phyloP scores from a whole-genome alignment of 495 filamentous ascomycete genomes.

The Coniosporium apollinis region DNA sequence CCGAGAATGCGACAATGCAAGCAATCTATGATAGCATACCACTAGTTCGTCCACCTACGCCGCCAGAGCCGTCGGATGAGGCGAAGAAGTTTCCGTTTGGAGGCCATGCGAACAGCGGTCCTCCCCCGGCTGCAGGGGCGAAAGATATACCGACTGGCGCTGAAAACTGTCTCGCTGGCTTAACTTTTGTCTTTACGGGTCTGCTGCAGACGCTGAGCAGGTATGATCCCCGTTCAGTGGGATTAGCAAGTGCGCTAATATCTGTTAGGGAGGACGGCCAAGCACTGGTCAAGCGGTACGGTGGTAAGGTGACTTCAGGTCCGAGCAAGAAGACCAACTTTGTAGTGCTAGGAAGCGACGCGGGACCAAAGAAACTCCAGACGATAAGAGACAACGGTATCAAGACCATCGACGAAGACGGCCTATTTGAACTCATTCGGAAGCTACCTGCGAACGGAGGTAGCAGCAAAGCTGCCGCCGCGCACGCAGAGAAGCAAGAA shows the following conservation, averaged over 20 bases:
- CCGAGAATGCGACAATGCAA: constrained; percentile 51
- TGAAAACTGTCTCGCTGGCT: constrained; percentile 82
- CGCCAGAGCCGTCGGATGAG: constrained; percentile 40
- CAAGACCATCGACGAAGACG: constrained; percentile 87
- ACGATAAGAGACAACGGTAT: constrained; percentile 62
- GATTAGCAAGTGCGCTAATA: no score
- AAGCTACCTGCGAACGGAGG: constrained; percentile 75
- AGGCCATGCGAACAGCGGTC: constrained; percentile 32
- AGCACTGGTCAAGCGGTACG: constrained; percentile 75
- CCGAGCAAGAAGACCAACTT: constrained; percentile 88
- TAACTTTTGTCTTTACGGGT: constrained; percentile 95
- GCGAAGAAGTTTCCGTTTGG: constrained; percentile 70
- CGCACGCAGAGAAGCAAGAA: constrained; percentile 56
- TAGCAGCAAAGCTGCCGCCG: constrained; percentile 70
- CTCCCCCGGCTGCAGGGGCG: constrained; percentile 43
- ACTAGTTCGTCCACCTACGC: constrained; percentile 61
- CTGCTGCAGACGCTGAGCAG: constrained; percentile 54
- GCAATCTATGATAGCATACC: constrained; percentile 81
- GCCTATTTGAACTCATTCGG: constrained; percentile 74
- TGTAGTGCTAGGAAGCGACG: constrained; percentile 79
- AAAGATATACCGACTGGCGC: constrained; percentile 66
- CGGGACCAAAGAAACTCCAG: constrained; percentile 82
- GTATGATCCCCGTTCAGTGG: no score
- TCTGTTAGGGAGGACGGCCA: constrained; percentile 85
- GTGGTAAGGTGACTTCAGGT: constrained; percentile 71